A percentile compares a stretch with the other conserved stretches of the same genome.
These are phyloP conservation scores for Ilex asprella DNA, from an alignment of 257 asterid species.

Conservation along the genomic window DNA sequence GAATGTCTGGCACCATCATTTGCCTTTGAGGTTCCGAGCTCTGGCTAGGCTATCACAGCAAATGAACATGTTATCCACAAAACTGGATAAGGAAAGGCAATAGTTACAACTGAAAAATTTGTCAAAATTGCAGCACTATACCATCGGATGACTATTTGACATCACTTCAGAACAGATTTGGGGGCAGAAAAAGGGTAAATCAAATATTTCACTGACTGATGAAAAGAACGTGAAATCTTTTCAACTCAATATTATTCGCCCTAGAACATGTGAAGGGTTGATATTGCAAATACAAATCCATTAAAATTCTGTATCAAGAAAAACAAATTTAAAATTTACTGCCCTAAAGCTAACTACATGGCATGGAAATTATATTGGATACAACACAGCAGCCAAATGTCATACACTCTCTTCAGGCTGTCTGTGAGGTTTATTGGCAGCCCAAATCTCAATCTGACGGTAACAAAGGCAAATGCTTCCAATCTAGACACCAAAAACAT, in stretches of 20 bases:
- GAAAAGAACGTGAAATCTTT: not conserved
- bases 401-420: not conserved
- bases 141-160: not conserved
- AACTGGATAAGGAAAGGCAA: not conserved
- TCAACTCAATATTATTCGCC: not conserved
- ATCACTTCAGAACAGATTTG: not conserved
- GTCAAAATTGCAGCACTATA: not conserved
- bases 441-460: too few relatives aligned
- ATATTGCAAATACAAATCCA: too few relatives aligned
- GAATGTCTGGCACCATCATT: constrained; percentile 55
- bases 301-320: not conserved
- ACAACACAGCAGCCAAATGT: not conserved
- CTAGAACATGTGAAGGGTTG: not conserved
- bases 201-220: not conserved
- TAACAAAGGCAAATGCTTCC: too few relatives aligned
- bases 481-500: too few relatives aligned
- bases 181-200: not conserved
- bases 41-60: constrained; percentile 46
- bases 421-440: too few relatives aligned
- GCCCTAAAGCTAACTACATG: too few relatives aligned
- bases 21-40: constrained; percentile 70
- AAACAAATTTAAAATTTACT: not conserved
- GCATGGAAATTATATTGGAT: too few relatives aligned
- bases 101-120: not conserved
- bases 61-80: not conserved